Base-by-base conservation (phyloP, 208 protist species). In the Phytomonas francai region DNA sequence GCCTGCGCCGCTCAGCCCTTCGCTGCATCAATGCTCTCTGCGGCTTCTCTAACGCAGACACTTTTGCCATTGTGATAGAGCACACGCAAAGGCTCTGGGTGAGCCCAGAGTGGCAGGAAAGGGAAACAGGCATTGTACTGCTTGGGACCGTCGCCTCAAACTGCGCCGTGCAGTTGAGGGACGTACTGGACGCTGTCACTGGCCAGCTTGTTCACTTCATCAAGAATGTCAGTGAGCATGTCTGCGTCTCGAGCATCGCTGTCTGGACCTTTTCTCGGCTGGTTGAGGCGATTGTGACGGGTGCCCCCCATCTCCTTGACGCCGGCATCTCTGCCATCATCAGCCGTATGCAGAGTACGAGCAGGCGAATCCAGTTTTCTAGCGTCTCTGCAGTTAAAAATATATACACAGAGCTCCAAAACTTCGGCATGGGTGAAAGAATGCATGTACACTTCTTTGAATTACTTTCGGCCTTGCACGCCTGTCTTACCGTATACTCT, bases 201-300 rank as follows among this genome's bases (percentile, higher is more conserved):
- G 57, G 67, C 27, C 80, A 93, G 63, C 73, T 95, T 14, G 32
- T 83, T 30, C 56, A 63, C 27, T 74, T 89, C 63, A 74, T 79
- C 56, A 63, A 51, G n/a, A 80, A 81, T 63, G 57, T 66, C 29
- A 72, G 67, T 30, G 83, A 90, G 59, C 79, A 93, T 65, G 77
- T 93, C 51, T 95, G 88, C 70, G 87, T 95, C 12, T 75, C 74
- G n/a, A 95, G 90, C 65, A 92, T 95, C 57, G 85, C 90, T 16
- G 61, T 81, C 60, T 95, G 90, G 87, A 78, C 81, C 25, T 78
- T 95, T n/a, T 91, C 85, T 9, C 83, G 85, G 9, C 65, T 89
- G 22, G 65, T 84, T 59, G 87, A 93, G 63, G 64, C 33, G 32
- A 75, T 85, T 33, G 56, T 91, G 34, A 60, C 65, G 8, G 56